phyloP scores from a whole-genome alignment of 1,284 basidiomycete species.

The Inonotus obliquus region DNA sequence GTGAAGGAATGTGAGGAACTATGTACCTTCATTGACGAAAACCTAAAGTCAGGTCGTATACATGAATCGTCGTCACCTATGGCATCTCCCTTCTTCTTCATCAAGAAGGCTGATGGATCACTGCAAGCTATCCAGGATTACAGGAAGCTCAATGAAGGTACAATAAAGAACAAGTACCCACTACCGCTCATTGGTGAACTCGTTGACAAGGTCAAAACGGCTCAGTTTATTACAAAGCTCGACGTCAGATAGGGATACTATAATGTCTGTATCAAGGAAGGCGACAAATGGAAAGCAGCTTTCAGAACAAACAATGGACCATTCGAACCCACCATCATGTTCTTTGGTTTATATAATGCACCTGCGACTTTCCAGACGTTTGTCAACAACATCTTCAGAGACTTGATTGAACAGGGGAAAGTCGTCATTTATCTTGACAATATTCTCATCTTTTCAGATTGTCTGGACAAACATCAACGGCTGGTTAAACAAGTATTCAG shows the following conservation, averaged over 20 bases:
- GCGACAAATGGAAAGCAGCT: background rate
- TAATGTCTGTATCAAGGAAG: constrained; percentile 5
- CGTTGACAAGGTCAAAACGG: constrained; percentile 27
- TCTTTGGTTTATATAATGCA: background rate
- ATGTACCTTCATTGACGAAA: background rate
- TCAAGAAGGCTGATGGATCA: background rate
- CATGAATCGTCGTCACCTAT: background rate
- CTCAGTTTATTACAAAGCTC: constrained; percentile 33
- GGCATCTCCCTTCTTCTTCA: background rate
- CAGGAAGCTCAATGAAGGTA: constrained; percentile 32
- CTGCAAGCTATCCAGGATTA: constrained; percentile 26
- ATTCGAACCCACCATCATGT: background rate
- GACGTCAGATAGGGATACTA: constrained; percentile 32
- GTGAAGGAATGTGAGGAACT: background rate
- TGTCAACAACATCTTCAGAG: background rate
- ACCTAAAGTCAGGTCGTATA: background rate
- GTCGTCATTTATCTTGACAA: background rate
- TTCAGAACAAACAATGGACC: background rate
- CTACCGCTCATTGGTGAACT: constrained; percentile 34
- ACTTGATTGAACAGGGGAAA: background rate
- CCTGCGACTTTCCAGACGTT: background rate
- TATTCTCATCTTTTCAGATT: background rate
- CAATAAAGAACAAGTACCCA: constrained; percentile 33
- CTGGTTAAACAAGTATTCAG: background rate
- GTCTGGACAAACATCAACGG: background rate